Conservation (phyloP, 176 grass and related monocot genomes). For the Leersia perrieri region DNA sequence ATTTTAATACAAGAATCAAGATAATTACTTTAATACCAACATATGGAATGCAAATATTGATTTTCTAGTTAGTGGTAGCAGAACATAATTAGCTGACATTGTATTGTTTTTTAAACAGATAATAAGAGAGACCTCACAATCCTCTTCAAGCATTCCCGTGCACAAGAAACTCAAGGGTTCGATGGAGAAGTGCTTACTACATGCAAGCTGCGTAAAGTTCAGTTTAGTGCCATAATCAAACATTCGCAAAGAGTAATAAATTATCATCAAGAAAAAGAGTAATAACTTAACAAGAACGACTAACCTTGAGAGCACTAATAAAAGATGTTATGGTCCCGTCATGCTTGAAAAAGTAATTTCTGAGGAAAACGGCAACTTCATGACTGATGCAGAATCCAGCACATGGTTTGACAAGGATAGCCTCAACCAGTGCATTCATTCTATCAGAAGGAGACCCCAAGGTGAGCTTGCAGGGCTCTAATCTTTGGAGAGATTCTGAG, state of each 20-base stretch:
- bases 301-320: conserved; percentile 87
- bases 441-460: conserved; percentile 73
- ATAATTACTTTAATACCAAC: too few species aligned
- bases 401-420: conserved; percentile 68
- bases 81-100: conserved; percentile 2
- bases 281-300: conserved; percentile 12
- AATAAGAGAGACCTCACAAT: conserved; percentile 59
- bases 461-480: conserved; percentile 73
- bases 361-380: conserved; percentile 69
- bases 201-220: conserved; percentile 66
- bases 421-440: conserved; percentile 89
- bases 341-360: conserved; percentile 90
- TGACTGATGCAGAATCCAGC: conserved; percentile 68
- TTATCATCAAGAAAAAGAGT: background rate
- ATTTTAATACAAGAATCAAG: background rate
- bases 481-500: conserved; percentile 68
- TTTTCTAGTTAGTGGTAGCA: conserved; percentile 4
- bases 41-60: background rate
- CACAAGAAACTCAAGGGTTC: conserved; percentile 88
- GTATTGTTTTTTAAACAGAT: conserved; percentile 15
- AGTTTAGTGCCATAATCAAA: conserved; percentile 27
- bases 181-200: conserved; percentile 78
- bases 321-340: conserved; percentile 93
- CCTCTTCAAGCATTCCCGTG: conserved; percentile 58
- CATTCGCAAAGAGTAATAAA: too few species aligned